A percentile compares a stretch with the other conserved stretches of the same genome.
Conservation (phyloP, 805 yeast genomes). For the Tetrapisispora taiwanensis region DNA sequence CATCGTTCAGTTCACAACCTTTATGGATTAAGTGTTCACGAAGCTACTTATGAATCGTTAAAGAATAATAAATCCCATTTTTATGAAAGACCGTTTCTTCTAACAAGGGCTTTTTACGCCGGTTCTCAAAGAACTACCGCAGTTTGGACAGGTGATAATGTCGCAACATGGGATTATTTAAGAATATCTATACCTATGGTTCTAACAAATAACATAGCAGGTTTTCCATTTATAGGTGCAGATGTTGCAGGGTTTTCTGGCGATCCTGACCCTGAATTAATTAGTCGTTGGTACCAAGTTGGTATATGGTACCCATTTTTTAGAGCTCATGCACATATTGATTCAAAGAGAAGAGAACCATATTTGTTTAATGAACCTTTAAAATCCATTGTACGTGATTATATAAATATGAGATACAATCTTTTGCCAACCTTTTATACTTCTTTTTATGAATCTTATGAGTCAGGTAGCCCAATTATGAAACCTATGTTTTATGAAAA, state of each 20-base stretch:
- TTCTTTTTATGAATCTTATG: slow-evolving; percentile 54
- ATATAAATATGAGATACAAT: slow-evolving; percentile 62
- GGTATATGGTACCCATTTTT: slow-evolving; percentile 96
- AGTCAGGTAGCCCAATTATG: slow-evolving; percentile 58
- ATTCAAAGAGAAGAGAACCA: slow-evolving; percentile 86
- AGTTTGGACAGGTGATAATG: slow-evolving; percentile 97
- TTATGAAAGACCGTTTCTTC: slow-evolving; percentile 67
- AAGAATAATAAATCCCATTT: slow-evolving; percentile 36
- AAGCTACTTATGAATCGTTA: slow-evolving; percentile 66
- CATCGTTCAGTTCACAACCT: slow-evolving; percentile 86
- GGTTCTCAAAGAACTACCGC: slow-evolving; percentile 91
- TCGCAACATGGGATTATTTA: slow-evolving; percentile 85
- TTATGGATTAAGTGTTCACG: slow-evolving; percentile 71
- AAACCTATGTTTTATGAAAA: slow-evolving; percentile 54
- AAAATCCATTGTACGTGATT: slow-evolving; percentile 53
- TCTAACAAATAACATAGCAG: slow-evolving; percentile 67
- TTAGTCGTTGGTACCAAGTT: slow-evolving; percentile 90
- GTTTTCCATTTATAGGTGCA: slow-evolving; percentile 89
- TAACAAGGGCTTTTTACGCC: slow-evolving; percentile 78
- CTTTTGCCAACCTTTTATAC: slow-evolving; percentile 76
- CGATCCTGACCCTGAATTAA: slow-evolving; percentile 69
- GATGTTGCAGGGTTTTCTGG: slow-evolving; percentile 97
- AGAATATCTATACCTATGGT: slow-evolving; percentile 78
- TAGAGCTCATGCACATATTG: slow-evolving; percentile 94
- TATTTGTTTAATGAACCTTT: slow-evolving; percentile 74